Evolutionary conservation across 2,329 filamentous ascomycete species (phyloP).

Genomic region (Escovopsis sp.): DNA sequence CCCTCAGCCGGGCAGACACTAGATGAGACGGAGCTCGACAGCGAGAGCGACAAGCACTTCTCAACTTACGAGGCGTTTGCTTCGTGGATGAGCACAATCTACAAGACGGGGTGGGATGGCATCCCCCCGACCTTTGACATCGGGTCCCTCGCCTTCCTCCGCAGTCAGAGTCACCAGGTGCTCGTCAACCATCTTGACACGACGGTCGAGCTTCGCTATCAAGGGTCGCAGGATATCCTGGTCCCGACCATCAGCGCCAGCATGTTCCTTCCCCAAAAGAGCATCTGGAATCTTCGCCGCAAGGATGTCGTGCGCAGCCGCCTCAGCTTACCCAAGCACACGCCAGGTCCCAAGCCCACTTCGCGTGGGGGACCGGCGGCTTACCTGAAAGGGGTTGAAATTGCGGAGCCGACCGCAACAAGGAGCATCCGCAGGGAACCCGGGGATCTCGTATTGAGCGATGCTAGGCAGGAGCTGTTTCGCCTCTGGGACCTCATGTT

Average conservation of each 20-base stretch:
- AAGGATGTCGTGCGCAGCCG: conserved; percentile 7
- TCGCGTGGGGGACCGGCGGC: background rate
- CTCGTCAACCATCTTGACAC: conserved; percentile 36
- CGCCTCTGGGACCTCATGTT: conserved; percentile 23
- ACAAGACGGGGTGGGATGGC: conserved; percentile 34
- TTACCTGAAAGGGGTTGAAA: background rate
- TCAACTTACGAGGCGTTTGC: conserved; percentile 16
- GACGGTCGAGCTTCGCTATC: conserved; percentile 32
- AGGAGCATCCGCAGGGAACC: conserved; percentile 3
- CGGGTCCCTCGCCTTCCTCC: conserved; percentile 35
- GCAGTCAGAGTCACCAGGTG: conserved; percentile 28
- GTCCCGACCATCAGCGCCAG: conserved; percentile 40
- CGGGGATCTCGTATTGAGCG: conserved; percentile 2
- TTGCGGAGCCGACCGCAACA: conserved; percentile 1
- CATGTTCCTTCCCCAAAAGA: conserved; percentile 35
- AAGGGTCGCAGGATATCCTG: conserved; percentile 31
- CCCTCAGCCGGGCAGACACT: conserved; percentile 5
- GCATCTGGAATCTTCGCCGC: conserved; percentile 36
- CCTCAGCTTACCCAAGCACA: conserved; percentile 12
- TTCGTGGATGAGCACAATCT: conserved; percentile 23
- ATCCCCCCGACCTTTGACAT: conserved; percentile 41
- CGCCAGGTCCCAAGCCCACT: conserved; percentile 11
- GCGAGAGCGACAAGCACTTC: conserved; percentile 3
- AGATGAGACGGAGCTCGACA: conserved; percentile 4
- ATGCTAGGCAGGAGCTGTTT: conserved; percentile 17